Conservation (phyloP, 441 rosid genomes). For the Cnidoscolus chayamansa region DNA sequence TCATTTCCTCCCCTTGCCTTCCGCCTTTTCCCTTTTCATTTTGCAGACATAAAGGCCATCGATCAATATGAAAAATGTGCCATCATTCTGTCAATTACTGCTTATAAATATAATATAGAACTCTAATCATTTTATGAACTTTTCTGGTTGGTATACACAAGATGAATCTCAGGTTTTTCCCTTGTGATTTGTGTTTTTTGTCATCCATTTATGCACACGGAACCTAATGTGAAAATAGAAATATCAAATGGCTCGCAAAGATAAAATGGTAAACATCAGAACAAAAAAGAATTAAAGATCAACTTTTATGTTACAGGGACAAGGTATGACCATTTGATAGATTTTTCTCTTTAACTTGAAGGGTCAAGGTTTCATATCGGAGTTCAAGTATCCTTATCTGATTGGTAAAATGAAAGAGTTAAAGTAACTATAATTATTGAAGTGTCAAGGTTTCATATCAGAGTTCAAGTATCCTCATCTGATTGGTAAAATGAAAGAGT, state of each 20-base stretch:
- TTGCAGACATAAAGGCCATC: too few species aligned
- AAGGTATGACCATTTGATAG: too few species aligned
- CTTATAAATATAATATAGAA: background rate
- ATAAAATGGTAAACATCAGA: constrained; percentile 6
- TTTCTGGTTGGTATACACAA: background rate
- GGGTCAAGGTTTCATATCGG: background rate
- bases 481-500: background rate
- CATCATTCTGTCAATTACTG: background rate
- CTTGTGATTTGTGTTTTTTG: background rate
- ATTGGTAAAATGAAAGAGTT: background rate
- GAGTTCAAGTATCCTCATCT: background rate
- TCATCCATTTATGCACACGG: background rate
- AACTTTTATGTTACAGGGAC: background rate
- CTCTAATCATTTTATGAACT: background rate
- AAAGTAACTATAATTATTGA: too few species aligned
- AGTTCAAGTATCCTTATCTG: background rate
- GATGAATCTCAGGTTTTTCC: background rate
- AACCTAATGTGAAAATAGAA: background rate
- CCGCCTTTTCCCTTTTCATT: too few species aligned
- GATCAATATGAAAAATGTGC: background rate
- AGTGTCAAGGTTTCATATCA: background rate
- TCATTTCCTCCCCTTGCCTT: too few species aligned
- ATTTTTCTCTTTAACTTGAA: background rate
- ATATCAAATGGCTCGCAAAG: background rate
- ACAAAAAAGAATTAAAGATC: background rate